Evolutionary conservation across 2,329 filamentous ascomycete genomes (phyloP).

Genomic region (Trichoderma sp.): DNA sequence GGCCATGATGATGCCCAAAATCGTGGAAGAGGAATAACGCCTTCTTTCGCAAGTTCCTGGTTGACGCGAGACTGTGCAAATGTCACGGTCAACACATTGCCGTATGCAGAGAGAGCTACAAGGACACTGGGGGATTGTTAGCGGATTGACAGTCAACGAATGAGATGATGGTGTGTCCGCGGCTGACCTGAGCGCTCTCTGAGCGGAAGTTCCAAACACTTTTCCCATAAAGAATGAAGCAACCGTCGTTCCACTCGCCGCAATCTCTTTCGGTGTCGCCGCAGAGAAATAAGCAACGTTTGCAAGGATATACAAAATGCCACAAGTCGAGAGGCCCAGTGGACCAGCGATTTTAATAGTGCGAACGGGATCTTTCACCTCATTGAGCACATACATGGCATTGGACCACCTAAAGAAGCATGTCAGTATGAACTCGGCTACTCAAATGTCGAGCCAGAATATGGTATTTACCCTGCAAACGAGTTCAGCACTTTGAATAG

Average conservation of each 20-base stretch:
- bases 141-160: neutral
- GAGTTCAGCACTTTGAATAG: slow-evolving; percentile 29
- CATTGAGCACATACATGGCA: slow-evolving; percentile 29
- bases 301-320: slow-evolving; percentile 27
- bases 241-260: slow-evolving; percentile 28
- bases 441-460: too few species aligned
- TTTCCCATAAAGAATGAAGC: slow-evolving; percentile 29
- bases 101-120: slow-evolving; percentile 27
- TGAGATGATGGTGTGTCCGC: neutral
- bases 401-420: slow-evolving; percentile 24
- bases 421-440: neutral
- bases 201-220: slow-evolving; percentile 26
- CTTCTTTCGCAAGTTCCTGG: slow-evolving; percentile 29
- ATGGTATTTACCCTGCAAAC: slow-evolving; percentile 24
- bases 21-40: slow-evolving; percentile 26
- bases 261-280: slow-evolving; percentile 26
- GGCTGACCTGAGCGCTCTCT: slow-evolving; percentile 26
- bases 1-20: slow-evolving; percentile 29
- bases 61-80: slow-evolving; percentile 29
- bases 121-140: slow-evolving; percentile 23
- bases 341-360: slow-evolving; percentile 29
- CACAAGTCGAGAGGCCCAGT: slow-evolving; percentile 27
- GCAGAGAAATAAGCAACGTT: slow-evolving; percentile 29
- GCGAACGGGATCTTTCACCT: slow-evolving; percentile 27
- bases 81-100: slow-evolving; percentile 28